Evolutionary conservation across 805 yeast species (phyloP), one percentile per base, ranked within the genome.

Genomic region (Yarrowia sp.): DNA sequence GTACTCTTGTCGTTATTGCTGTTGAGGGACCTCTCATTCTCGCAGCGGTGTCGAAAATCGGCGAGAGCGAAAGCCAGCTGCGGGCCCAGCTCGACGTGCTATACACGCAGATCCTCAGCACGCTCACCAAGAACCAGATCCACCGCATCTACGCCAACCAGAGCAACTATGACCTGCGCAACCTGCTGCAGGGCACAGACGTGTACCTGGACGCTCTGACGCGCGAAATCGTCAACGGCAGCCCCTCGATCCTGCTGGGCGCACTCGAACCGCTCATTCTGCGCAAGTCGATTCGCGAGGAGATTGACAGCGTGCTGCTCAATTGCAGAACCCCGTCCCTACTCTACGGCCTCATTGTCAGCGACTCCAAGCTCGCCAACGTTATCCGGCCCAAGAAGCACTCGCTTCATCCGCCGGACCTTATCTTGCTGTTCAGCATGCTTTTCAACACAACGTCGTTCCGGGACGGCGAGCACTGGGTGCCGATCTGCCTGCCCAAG

Each of bases 401-500:
- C 72, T 81, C 86, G 6, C 72, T 93, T 33, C 88, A 87, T 66
- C 91, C 96, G 2, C 83, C 88, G 8, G 99, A 93, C 72, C 75
- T 94, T 16, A 88, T 87, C 55, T 76, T 89, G 7, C 73, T 94
- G 24, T 84, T 90, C 64, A 82, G 87, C 16, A 81, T 90, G 74
- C 82, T 93, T 1, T 83, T 82, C 68, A 83, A 81, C 65, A 81
- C 84, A n/a, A 74, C 76, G 47, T 77, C 84, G 0, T 78, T 83
- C 65, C 76, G 76, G 24, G 77, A 76, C 31, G 76, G 75, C 21
- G 97, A 92, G 69, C 82, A 90, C 63, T 94, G 98, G 98, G 82
- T 89, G 12, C 99, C 99, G 0, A 78, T 93, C 0, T 93, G 99
- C 72, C 78, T 93, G 71, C 97, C 98, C 0, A 84, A 88, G 67